phyloP scores from a whole-genome alignment of 129 eudicot species.

The Flaveria brownii region DNA sequence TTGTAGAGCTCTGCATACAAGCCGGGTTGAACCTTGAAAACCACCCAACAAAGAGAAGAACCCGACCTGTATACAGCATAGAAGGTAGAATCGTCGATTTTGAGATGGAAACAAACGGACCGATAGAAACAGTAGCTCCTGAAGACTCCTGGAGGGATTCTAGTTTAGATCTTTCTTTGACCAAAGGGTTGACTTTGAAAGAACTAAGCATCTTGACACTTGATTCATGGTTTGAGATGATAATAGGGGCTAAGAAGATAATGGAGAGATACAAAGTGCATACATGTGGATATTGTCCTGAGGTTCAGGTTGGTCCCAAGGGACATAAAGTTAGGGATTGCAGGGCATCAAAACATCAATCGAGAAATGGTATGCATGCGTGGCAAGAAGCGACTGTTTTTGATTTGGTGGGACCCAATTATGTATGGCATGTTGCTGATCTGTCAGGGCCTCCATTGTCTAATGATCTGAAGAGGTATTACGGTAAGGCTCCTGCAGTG shows the following conservation, averaged over 20 bases:
- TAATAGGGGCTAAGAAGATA: constrained; percentile 54
- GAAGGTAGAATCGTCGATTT: constrained; percentile 72
- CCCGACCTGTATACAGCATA: constrained; percentile 56
- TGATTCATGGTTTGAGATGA: constrained; percentile 61
- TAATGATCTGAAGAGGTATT: constrained; percentile 62
- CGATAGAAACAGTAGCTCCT: constrained; percentile 18
- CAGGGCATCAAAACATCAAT: constrained; percentile 66
- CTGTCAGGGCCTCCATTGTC: constrained; percentile 39
- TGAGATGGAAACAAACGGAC: constrained; percentile 32
- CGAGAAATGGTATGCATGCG: constrained; percentile 66
- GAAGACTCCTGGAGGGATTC: constrained; percentile 5
- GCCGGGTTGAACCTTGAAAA: constrained; percentile 59
- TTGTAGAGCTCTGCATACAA: constrained; percentile 64
- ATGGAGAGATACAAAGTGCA: constrained; percentile 60
- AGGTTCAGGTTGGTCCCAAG: constrained; percentile 74
- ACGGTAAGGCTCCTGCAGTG: constrained; percentile 70
- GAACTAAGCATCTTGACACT: constrained; percentile 44
- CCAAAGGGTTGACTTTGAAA: constrained; percentile 1
- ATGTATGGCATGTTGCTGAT: constrained; percentile 66
- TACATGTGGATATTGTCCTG: constrained; percentile 73
- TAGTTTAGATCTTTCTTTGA: constrained; percentile 28
- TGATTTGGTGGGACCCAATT: constrained; percentile 68
- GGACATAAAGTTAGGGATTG: constrained; percentile 75
- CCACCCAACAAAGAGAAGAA: constrained; percentile 61
- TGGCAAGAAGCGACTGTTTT: constrained; percentile 74